Evolutionary conservation across 805 yeast species (phyloP).

Genomic region (Trichomonascus vanleenenianus): DNA sequence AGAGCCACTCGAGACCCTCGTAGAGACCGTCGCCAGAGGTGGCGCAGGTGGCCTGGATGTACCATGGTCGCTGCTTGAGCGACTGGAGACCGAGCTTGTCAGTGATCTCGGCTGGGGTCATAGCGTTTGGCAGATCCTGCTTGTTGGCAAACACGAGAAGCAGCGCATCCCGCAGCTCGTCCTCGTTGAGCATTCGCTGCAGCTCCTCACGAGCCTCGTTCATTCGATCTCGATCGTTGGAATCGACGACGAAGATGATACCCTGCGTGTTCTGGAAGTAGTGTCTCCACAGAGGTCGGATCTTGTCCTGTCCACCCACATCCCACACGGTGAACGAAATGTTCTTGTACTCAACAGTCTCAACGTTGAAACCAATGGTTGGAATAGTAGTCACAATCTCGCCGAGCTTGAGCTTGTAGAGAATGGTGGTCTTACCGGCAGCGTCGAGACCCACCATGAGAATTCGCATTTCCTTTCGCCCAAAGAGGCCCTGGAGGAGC

Average conservation of each 20-base stretch:
- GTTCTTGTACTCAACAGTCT: conserved; percentile 95
- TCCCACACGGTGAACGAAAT: conserved; percentile 97
- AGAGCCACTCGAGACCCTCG: conserved; percentile 97
- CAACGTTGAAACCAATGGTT: conserved; percentile 95
- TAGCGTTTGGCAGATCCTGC: conserved; percentile 98
- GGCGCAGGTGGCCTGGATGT: conserved; percentile 97
- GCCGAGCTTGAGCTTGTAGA: conserved; percentile 89
- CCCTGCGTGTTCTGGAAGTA: conserved; percentile 98
- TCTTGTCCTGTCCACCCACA: conserved; percentile 99
- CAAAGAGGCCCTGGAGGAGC: conserved; percentile 89
- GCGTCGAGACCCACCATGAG: conserved; percentile 98
- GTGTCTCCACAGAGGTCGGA: conserved; percentile 98
- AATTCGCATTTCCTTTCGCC: conserved; percentile 97
- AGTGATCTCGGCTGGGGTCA: conserved; percentile 98
- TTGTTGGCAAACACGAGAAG: conserved; percentile 95
- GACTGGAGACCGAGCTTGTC: conserved; percentile 95
- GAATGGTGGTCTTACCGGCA: conserved; percentile 96
- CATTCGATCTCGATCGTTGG: conserved; percentile 96
- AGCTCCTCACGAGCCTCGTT: conserved; percentile 97
- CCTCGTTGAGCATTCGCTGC: conserved; percentile 97
- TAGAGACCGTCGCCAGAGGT: conserved; percentile 98
- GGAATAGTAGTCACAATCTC: conserved; percentile 95
- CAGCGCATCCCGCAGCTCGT: conserved; percentile 94
- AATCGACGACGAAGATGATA: conserved; percentile 94
- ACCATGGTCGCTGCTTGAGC: conserved; percentile 98